Conservation (phyloP, 208 protist genomes). For the Angomonas ambiguus region DNA sequence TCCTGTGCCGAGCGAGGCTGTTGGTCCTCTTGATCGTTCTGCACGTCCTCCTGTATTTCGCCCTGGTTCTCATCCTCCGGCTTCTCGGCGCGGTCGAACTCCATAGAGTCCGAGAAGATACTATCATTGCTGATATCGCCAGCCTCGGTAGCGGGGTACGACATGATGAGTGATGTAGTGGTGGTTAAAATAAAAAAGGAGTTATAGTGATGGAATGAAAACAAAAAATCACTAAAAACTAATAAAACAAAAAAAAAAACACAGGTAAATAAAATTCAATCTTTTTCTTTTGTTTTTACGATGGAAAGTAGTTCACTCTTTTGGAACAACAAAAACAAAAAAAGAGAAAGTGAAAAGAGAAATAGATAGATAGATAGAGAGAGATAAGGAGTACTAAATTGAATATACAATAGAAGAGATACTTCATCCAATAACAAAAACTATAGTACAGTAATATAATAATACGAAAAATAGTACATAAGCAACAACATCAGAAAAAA, state of each 20-base stretch:
- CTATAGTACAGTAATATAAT: background rate
- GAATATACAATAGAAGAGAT: background rate
- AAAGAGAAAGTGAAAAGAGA: background rate
- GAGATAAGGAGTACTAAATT: background rate
- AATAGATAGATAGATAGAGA: slow-evolving; percentile 10
- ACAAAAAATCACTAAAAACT: slow-evolving; percentile 8
- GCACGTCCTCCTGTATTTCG: background rate
- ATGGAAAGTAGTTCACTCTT: background rate
- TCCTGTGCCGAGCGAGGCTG: slow-evolving; percentile 9
- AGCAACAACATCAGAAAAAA: slow-evolving; percentile 3
- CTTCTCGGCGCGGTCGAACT: slow-evolving; percentile 67
- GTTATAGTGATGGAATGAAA: slow-evolving; percentile 2
- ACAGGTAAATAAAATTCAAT: background rate
- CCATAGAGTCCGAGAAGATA: slow-evolving; percentile 59
- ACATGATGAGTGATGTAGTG: slow-evolving; percentile 20
- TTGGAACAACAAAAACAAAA: background rate
- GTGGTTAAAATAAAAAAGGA: background rate
- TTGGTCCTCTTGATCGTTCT: slow-evolving; percentile 1
- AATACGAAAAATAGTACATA: background rate
- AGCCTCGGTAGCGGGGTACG: slow-evolving; percentile 55
- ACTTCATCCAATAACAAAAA: no score
- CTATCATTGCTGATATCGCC: slow-evolving; percentile 62
- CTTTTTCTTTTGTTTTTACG: background rate
- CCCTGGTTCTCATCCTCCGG: slow-evolving; percentile 11
- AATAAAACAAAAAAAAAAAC: slow-evolving; percentile 12